Percentiles rank a stretch among this genome's conserved stretches.
phyloP scores from a whole-genome alignment of 2,329 filamentous ascomycete species.

The Chaetomiaceae sp. region DNA sequence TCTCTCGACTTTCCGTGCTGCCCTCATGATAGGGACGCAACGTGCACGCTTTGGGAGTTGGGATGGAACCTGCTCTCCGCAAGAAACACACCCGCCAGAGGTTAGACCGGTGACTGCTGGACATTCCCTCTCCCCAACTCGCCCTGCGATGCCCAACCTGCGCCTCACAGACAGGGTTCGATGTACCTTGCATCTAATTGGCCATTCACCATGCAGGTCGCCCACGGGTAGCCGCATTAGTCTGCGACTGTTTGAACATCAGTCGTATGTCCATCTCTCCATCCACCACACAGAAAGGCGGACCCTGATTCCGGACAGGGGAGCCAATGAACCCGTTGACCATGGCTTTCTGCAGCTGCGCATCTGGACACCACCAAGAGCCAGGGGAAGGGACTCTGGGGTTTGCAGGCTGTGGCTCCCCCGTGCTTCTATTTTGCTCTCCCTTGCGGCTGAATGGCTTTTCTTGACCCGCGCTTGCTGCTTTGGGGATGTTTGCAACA shows the following conservation, averaged over 20 bases:
- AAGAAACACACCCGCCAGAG: background rate
- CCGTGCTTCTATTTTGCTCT: constrained; percentile 9
- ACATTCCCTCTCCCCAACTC: background rate
- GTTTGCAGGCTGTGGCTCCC: background rate
- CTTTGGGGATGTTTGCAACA: constrained; percentile 11
- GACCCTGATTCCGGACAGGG: constrained; percentile 6
- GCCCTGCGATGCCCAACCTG: constrained; percentile 2
- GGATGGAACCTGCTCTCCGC: background rate
- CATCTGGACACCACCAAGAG: constrained; percentile 5
- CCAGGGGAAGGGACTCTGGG: constrained; percentile 1
- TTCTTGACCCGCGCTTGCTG: constrained; percentile 1
- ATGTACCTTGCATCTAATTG: constrained; percentile 10
- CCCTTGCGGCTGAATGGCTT: constrained; percentile 11
- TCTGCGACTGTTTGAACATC: constrained; percentile 29
- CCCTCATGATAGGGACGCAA: constrained; percentile 10
- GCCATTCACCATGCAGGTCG: constrained; percentile 15
- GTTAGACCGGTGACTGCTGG: background rate
- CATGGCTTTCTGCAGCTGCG: constrained; percentile 5
- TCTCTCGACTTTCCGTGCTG: background rate
- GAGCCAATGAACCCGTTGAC: constrained; percentile 1
- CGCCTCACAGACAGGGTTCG: constrained; percentile 11
- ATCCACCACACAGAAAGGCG: constrained; percentile 18
- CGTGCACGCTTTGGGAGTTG: background rate
- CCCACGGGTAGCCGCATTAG: constrained; percentile 27
- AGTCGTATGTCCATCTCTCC: too few species aligned